Evolutionary conservation across 2,329 filamentous ascomycete genomes (phyloP), one percentile per base, ranked within the genome.

Genomic region (Colletotrichum noveboracense): DNA sequence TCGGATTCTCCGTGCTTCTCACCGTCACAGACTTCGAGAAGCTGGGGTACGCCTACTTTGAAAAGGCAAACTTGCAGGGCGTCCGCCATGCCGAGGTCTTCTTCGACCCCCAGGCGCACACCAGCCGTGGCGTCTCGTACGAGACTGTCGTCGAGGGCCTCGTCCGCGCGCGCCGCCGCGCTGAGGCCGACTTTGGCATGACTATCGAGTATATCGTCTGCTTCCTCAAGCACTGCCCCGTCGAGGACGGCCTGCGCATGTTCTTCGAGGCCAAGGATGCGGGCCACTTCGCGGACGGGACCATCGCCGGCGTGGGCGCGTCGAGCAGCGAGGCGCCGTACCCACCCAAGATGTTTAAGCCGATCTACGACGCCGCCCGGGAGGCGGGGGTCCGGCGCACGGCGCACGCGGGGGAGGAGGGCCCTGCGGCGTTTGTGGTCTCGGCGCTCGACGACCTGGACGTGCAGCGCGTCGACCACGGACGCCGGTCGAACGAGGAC

Each of bases 101-200:
- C 86, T 96, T 96, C 85, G 94, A 96, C 82, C 94, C 94, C 3
- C 94, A 96, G 83, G 93, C 93, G 2, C 94, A 96, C 83, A 89
- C 91, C 6, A 85, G 84, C 14, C 89, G 94, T 21, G 92, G 92
- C 7, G 85, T 96, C 5, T 78, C 87, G 9, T 93, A 94, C 80
- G 85, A 88, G 18, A 93, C 90, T 3, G 89, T 96, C 26, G 88
- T 95, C 5, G 81, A 83, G 5, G 94, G 94, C 4, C 92, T 95
- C 79, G 85, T 85, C 1, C 87, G 87, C 2, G 94, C 93, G 2
- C 89, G 92, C 78, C 80, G 84, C 70, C 88, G 91, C 26, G 94
- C 94, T 2, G 86, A 91, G 79, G 82, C 82, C 64, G 91, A 94
- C 75, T 86, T 94, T n/a, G 91, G 89, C 26, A 88, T 96, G 70